A percentile compares a stretch with the other conserved stretches of the same genome.
Evolutionary conservation across 208 protist species (phyloP).

Genomic region (Kentomonas sorsogonicus): DNA sequence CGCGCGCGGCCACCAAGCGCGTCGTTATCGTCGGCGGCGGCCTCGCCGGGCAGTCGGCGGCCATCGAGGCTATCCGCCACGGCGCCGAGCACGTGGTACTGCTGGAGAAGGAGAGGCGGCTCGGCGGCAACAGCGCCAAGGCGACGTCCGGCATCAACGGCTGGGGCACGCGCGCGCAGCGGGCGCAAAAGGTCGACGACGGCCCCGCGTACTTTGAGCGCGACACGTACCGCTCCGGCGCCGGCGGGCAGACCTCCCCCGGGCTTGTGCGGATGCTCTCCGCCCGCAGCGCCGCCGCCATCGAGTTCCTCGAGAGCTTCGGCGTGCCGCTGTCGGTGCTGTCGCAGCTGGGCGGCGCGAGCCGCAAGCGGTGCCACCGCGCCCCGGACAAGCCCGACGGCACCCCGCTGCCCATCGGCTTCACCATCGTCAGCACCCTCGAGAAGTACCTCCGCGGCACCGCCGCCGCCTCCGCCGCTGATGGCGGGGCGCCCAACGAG

Average conservation of each 20-base stretch:
- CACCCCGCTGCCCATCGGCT: slow-evolving; percentile 82
- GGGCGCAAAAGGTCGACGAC: slow-evolving; percentile 51
- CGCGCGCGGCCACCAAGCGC: slow-evolving; percentile 42
- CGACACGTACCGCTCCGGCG: slow-evolving; percentile 69
- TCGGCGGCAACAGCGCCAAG: slow-evolving; percentile 96
- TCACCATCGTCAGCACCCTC: slow-evolving; percentile 85
- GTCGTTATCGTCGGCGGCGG: slow-evolving; percentile 84
- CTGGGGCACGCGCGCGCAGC: slow-evolving; percentile 83
- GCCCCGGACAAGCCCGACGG: slow-evolving; percentile 62
- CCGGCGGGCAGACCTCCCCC: slow-evolving; percentile 55
- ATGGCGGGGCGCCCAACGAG: too few relatives aligned
- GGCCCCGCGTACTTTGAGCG: slow-evolving; percentile 71
- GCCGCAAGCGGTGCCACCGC: slow-evolving; percentile 82
- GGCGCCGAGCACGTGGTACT: slow-evolving; percentile 84
- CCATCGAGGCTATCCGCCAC: slow-evolving; percentile 70
- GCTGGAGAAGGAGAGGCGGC: slow-evolving; percentile 83
- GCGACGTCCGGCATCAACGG: slow-evolving; percentile 95
- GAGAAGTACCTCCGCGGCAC: slow-evolving; percentile 65
- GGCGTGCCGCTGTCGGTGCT: slow-evolving; percentile 82
- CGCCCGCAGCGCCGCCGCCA: slow-evolving; percentile 54
- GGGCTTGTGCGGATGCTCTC: slow-evolving; percentile 84
- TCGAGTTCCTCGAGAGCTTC: slow-evolving; percentile 72
- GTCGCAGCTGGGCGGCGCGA: slow-evolving; percentile 89
- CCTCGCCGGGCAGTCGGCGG: slow-evolving; percentile 75
- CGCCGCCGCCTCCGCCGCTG: too few relatives aligned